These are phyloP conservation scores for Raphanus sativus DNA, from an alignment of 345 rosid genomes.

Conservation along the genomic window DNA sequence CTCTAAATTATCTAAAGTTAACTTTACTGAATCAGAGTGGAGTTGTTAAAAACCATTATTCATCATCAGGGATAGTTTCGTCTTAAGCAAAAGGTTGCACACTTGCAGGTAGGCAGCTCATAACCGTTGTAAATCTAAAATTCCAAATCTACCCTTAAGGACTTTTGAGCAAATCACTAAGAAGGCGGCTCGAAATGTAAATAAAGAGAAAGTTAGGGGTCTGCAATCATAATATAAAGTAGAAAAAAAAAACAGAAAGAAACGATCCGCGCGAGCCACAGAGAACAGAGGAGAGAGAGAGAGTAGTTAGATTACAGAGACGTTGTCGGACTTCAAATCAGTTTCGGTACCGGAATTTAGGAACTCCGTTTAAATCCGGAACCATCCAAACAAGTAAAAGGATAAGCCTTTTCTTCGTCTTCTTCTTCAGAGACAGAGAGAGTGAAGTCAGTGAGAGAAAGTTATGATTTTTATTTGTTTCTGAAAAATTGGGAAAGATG, in stretches of 20 bases:
- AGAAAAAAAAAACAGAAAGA: conserved; percentile 25
- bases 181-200: conserved; percentile 34
- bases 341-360: conserved; percentile 66
- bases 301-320: conserved; percentile 43
- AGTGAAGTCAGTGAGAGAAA: no score
- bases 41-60: no score
- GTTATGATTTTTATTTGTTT: conserved; percentile 23
- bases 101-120: conserved; percentile 26
- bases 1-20: no score
- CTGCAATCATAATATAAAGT: conserved; percentile 33
- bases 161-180: conserved; percentile 16
- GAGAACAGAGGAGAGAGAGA: conserved; percentile 40
- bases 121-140: conserved; percentile 24
- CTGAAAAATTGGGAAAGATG: conserved; percentile 28
- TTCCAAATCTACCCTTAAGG: conserved; percentile 32
- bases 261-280: conserved; percentile 50
- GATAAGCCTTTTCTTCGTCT: no score
- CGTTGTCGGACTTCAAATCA: conserved; percentile 84
- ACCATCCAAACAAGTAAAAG: no score
- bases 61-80: conserved; percentile 9
- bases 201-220: conserved; percentile 23
- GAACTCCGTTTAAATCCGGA: conserved; percentile 64
- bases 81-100: neutral
- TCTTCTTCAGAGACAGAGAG: no score
- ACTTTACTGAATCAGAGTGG: no score